Evolutionary conservation across 805 yeast species (phyloP), one percentile per base, ranked within the genome.

Genomic region (Maudiozyma pseudohumilis): DNA sequence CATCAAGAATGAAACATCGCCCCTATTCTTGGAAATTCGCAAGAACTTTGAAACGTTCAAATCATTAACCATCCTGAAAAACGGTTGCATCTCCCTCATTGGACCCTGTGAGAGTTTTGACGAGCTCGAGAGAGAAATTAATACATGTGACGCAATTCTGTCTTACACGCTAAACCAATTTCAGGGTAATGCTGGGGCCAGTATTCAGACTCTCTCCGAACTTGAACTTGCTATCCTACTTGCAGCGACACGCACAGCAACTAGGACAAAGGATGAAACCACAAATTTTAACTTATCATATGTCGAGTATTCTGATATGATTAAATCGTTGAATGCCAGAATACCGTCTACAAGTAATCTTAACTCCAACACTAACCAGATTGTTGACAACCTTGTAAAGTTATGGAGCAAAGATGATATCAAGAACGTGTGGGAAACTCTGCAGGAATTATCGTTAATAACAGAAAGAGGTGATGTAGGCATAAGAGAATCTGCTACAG

Each of bases 231-330:
- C 81, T 13, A 52, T 89, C 29, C 60, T 85, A 11, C 75, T 88
- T 5, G 75, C 86, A 30, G 80, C 88, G 0, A 84, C 94, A 0
- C 66, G 96, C 32, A 77, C 79, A 36, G 65, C 75, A 18, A 65
- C 73, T 35, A 81, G 77, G 47, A 67, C 68, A 21, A 77, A 72
- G 16, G 58, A 74, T 18, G 75, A 66, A 68, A 30, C 45, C n/a
- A 70, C 84, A 15, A 88, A 85, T 55, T 78, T 87, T 59, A 83
- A 82, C 46, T 60, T 86, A 40, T 81, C 79, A 0, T 80, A 77
- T 55, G 77, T 76, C 23, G 97, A 89, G 55, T 89, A 85, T 56
- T 51, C 53, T n/a, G 64, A 61, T 2, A 69, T 77, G 66, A 65
- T 76, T 31, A 69, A 70, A 38, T 43, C 52, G 0, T 57, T 66